Conservation (phyloP, 495 filamentous ascomycete species). For the Talaromyces borbonicus region DNA sequence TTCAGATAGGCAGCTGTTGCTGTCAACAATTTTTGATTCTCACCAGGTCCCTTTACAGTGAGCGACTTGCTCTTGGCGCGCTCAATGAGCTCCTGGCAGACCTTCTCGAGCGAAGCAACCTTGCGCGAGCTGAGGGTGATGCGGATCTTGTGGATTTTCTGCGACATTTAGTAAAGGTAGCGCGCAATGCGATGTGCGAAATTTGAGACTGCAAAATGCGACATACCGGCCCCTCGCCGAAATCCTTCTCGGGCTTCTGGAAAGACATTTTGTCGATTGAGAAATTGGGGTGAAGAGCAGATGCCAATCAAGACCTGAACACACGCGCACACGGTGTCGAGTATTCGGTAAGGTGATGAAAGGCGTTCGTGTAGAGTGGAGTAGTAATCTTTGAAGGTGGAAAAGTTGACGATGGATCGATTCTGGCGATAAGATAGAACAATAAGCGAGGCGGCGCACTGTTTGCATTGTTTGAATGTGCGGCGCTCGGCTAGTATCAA, state of each 20-base stretch:
- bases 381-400: neutral
- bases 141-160: constrained; percentile 97
- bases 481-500: neutral
- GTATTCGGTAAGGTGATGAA: constrained; percentile 77
- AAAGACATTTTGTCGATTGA: constrained; percentile 67
- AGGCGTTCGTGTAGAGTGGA: constrained; percentile 3
- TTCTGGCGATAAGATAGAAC: constrained; percentile 1
- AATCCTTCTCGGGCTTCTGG: constrained; percentile 93
- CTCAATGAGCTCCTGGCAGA: constrained; percentile 95
- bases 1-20: neutral
- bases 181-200: neutral
- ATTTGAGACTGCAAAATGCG: neutral
- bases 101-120: constrained; percentile 93
- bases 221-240: constrained; percentile 71
- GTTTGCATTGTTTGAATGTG: constrained; percentile 5
- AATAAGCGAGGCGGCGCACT: neutral
- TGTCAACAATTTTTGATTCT: neutral
- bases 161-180: constrained; percentile 6
- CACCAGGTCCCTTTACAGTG: constrained; percentile 81
- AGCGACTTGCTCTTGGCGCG: constrained; percentile 98
- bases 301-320: constrained; percentile 52
- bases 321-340: constrained; percentile 13
- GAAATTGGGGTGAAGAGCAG: neutral
- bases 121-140: constrained; percentile 94
- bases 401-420: neutral